phyloP scores from a whole-genome alignment of 2,329 filamentous ascomycete species.

The Aspergillus versicolor region DNA sequence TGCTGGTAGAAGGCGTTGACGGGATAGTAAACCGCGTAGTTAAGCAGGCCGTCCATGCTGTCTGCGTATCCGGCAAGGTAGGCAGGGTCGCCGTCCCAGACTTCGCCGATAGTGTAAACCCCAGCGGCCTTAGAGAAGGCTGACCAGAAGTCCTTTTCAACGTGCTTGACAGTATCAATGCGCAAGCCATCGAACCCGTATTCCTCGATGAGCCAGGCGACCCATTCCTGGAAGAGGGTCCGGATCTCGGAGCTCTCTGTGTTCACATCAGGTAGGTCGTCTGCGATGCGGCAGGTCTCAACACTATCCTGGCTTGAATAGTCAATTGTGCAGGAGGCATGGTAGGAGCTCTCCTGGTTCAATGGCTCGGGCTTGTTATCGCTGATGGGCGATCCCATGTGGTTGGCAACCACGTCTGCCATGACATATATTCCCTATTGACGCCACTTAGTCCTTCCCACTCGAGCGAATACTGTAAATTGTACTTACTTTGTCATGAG shows the following conservation, averaged over 20 bases:
- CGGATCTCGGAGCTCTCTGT: conserved; percentile 54
- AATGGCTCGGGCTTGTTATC: conserved; percentile 56
- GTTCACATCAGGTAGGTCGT: conserved; percentile 60
- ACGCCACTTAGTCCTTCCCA: background rate
- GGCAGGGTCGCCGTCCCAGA: conserved; percentile 41
- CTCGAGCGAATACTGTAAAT: background rate
- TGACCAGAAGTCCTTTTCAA: conserved; percentile 48
- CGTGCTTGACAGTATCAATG: conserved; percentile 52
- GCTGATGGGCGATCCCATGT: conserved; percentile 52
- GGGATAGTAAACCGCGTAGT: conserved; percentile 54
- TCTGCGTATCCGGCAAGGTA: conserved; percentile 48
- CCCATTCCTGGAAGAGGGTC: conserved; percentile 58
- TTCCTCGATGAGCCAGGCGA: conserved; percentile 56
- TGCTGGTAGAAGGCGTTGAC: conserved; percentile 23
- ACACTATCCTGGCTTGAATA: conserved; percentile 51
- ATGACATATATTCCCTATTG: conserved; percentile 57
- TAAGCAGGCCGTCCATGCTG: conserved; percentile 48
- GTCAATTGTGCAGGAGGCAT: conserved; percentile 57
- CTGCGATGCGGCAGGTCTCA: conserved; percentile 55
- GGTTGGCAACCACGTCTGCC: conserved; percentile 61
- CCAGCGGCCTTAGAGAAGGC: conserved; percentile 41
- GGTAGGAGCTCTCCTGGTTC: conserved; percentile 60
- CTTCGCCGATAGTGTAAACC: conserved; percentile 52
- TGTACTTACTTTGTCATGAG: conserved; percentile 46
- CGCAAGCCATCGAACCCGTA: conserved; percentile 56